Conservation (phyloP, 345 rosid species). For the Anacardium occidentale region DNA sequence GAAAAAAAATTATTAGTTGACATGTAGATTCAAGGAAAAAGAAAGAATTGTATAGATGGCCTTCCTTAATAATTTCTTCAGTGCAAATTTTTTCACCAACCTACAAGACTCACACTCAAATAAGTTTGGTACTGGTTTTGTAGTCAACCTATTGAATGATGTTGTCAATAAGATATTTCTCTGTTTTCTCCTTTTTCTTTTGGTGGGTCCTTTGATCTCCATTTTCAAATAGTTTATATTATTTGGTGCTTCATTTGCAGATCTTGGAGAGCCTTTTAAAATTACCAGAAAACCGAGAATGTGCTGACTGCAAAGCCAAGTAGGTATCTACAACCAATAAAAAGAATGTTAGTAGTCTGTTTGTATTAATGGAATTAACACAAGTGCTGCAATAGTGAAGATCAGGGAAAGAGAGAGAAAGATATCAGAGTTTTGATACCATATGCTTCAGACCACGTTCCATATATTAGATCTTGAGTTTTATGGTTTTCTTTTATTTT, state of each 20-base stretch:
- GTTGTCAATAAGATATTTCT: neutral
- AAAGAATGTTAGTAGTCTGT: neutral
- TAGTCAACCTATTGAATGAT: neutral
- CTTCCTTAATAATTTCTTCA: neutral
- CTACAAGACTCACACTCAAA: neutral
- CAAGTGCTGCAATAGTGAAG: neutral
- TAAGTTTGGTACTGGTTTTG: neutral
- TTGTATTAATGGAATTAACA: neutral
- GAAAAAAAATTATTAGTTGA: neutral
- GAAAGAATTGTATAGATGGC: neutral
- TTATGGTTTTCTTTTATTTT: too few relatives aligned
- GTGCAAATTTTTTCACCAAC: neutral
- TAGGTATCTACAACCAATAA: conserved; percentile 35
- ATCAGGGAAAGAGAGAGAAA: neutral
- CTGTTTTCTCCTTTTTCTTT: neutral
- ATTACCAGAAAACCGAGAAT: conserved; percentile 81
- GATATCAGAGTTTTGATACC: neutral
- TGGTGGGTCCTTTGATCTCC: neutral
- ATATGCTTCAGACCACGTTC: neutral
- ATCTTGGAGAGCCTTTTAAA: conserved; percentile 84
- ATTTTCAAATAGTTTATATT: neutral
- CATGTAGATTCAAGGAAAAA: neutral
- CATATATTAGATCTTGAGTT: conserved; percentile 6
- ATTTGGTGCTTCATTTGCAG: conserved; percentile 35
- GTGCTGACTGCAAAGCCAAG: conserved; percentile 97